A percentile compares a stretch with the other conserved stretches of the same genome.
Evolutionary conservation across 2,329 filamentous ascomycete genomes (phyloP).

Genomic region (Cladophialophora bantiana): DNA sequence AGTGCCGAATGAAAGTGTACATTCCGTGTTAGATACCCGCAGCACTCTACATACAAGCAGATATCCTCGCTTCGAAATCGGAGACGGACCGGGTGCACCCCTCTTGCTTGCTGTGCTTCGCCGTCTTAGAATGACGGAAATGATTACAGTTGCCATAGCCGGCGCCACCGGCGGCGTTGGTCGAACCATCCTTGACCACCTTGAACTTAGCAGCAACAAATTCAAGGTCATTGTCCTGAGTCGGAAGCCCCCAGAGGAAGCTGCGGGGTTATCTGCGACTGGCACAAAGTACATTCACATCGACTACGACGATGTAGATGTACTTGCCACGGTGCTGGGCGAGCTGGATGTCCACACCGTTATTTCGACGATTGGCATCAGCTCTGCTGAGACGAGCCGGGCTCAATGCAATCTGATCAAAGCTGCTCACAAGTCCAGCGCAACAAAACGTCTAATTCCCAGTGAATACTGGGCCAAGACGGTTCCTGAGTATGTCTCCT

Average conservation of each 20-base stretch:
- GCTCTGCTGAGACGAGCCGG: background rate
- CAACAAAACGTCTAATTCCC: constrained; percentile 37
- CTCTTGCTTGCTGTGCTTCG: background rate
- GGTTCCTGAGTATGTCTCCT: constrained; percentile 20
- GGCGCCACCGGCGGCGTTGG: constrained; percentile 11
- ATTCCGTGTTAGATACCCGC: no score
- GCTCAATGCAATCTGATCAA: constrained; percentile 39
- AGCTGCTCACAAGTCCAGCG: constrained; percentile 32
- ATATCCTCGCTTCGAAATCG: no score
- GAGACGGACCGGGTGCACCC: background rate
- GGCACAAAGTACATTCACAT: background rate
- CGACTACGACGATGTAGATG: constrained; percentile 4
- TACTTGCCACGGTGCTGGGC: background rate
- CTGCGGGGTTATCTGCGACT: background rate
- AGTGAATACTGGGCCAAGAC: constrained; percentile 38
- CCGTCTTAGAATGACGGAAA: background rate
- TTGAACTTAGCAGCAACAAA: background rate
- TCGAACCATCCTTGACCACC: constrained; percentile 3
- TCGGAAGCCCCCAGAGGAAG: background rate
- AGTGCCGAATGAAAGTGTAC: no score
- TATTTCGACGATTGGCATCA: constrained; percentile 35
- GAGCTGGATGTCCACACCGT: constrained; percentile 39
- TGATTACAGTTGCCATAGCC: constrained; percentile 9
- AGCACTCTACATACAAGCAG: no score
- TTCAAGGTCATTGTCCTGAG: constrained; percentile 9